Evolutionary conservation across 2,329 filamentous ascomycete species (phyloP).

Genomic region (Calonectria pteridis): DNA sequence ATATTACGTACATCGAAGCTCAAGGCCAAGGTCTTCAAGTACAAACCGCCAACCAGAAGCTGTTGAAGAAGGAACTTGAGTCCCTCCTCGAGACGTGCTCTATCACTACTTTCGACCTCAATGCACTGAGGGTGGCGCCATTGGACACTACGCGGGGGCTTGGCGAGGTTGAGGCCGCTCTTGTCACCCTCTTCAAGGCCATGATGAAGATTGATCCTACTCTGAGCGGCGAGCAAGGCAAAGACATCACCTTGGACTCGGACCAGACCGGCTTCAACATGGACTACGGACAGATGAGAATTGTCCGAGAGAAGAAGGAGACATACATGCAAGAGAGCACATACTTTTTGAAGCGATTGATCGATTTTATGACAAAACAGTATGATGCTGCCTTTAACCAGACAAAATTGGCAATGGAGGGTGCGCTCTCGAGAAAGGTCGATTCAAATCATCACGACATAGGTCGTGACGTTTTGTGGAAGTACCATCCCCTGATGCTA

Average conservation of each 20-base stretch:
- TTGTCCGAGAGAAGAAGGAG: slow-evolving; percentile 94
- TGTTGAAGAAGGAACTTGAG: slow-evolving; percentile 90
- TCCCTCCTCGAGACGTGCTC: slow-evolving; percentile 91
- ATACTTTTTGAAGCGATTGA: slow-evolving; percentile 82
- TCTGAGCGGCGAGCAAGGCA: slow-evolving; percentile 68
- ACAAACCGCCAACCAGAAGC: slow-evolving; percentile 95
- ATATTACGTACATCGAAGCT: slow-evolving; percentile 97
- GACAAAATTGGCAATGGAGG: slow-evolving; percentile 74
- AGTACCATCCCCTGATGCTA: slow-evolving; percentile 87
- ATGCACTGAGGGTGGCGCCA: slow-evolving; percentile 78
- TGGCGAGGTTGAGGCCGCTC: slow-evolving; percentile 80
- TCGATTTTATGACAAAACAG: slow-evolving; percentile 84
- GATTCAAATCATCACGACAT: slow-evolving; percentile 78
- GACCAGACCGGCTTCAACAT: slow-evolving; percentile 70
- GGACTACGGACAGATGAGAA: slow-evolving; percentile 90
- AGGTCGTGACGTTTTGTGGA: slow-evolving; percentile 83
- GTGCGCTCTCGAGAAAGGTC: slow-evolving; percentile 73
- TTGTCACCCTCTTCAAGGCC: slow-evolving; percentile 89
- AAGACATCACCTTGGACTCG: slow-evolving; percentile 58
- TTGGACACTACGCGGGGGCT: slow-evolving; percentile 79
- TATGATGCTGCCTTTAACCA: slow-evolving; percentile 82
- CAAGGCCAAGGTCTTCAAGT: slow-evolving; percentile 97
- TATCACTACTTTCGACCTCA: slow-evolving; percentile 81
- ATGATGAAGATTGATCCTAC: slow-evolving; percentile 94
- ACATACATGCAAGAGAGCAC: slow-evolving; percentile 84